Evolutionary conservation across 805 yeast species (phyloP).

Genomic region (Candida nemodendra): DNA sequence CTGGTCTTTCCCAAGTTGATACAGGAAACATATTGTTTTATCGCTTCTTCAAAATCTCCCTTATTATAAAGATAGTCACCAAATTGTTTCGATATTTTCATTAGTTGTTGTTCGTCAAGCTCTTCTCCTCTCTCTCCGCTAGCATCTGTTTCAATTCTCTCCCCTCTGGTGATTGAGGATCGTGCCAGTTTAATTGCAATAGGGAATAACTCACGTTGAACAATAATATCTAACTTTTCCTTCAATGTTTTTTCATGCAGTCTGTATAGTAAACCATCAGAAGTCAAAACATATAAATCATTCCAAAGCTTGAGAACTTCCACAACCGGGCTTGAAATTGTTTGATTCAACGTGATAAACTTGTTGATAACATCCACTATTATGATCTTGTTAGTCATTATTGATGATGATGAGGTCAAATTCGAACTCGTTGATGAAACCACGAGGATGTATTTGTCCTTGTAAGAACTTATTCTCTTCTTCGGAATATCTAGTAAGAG

Average conservation of each 20-base stretch:
- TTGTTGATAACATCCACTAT: conserved; percentile 71
- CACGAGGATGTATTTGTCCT: conserved; percentile 52
- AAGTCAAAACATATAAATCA: conserved; percentile 58
- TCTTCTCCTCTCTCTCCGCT: conserved; percentile 19
- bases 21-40: conserved; percentile 64
- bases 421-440: conserved; percentile 48
- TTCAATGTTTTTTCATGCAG: conserved; percentile 63
- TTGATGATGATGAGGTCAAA: conserved; percentile 23
- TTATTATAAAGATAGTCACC: conserved; percentile 73
- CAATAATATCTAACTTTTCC: conserved; percentile 67
- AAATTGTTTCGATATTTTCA: conserved; percentile 50
- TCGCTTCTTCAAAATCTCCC: conserved; percentile 66
- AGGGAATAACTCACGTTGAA: conserved; percentile 67
- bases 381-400: conserved; percentile 51
- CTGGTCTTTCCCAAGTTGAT: conserved; percentile 56
- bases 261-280: conserved; percentile 73
- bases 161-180: conserved; percentile 23
- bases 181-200: conserved; percentile 71
- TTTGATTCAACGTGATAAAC: conserved; percentile 64
- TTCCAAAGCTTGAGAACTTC: conserved; percentile 58
- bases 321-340: conserved; percentile 63
- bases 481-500: conserved; percentile 59
- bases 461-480: conserved; percentile 45
- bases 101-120: conserved; percentile 30
- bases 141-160: conserved; percentile 22